phyloP scores from a whole-genome alignment of 257 asterid species.

The Solanum chmielewskii region DNA sequence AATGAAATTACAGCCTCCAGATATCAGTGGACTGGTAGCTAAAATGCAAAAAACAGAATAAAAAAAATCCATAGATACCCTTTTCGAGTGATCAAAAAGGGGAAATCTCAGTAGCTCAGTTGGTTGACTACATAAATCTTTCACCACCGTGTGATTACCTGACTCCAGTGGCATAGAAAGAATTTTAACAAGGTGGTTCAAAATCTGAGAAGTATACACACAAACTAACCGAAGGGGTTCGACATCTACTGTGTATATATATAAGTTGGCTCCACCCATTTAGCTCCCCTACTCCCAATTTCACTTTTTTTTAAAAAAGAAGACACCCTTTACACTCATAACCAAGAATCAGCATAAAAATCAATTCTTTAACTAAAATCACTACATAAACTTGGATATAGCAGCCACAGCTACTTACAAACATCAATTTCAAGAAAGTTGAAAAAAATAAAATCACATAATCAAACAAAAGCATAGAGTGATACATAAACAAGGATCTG shows the following conservation, averaged over 20 bases:
- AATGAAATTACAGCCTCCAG: not conserved
- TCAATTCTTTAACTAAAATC: not conserved
- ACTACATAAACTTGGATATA: not conserved
- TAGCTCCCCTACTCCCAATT: no score
- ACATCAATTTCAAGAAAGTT: not conserved
- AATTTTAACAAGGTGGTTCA: no score
- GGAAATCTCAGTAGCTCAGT: no score
- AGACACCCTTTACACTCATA: not conserved
- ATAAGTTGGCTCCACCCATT: no score
- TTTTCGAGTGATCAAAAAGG: not conserved
- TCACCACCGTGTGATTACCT: no score
- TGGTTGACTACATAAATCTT: no score
- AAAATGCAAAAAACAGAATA: not conserved
- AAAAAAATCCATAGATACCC: not conserved
- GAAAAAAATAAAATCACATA: not conserved
- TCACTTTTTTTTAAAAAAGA: no score
- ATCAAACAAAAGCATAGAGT: not conserved
- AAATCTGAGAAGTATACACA: no score
- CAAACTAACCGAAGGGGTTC: no score
- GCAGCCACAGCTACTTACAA: not conserved
- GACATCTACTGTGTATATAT: no score
- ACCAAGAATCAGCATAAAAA: not conserved
- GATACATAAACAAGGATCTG: conserved; percentile 22
- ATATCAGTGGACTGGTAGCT: not conserved
- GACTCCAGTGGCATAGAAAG: no score